Evolutionary conservation across 1,284 basidiomycete species (phyloP), one percentile per base, ranked within the genome.

Genomic region (Pseudozyma tsukubaensis): DNA sequence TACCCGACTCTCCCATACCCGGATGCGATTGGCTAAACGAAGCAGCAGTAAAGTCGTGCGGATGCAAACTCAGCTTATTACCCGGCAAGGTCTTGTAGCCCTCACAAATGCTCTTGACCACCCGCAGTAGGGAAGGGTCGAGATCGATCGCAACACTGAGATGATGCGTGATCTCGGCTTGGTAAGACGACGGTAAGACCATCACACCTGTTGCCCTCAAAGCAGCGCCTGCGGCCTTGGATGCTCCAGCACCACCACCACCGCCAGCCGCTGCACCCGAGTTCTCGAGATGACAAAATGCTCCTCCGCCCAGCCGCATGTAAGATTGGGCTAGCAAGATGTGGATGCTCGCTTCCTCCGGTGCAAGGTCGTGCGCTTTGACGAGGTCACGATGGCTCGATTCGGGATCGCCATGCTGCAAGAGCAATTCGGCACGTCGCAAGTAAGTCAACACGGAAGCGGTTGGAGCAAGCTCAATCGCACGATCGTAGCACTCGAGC

Each of bases 271-370:
- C 16, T 13, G 59, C 43, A 39, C 55, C 54, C 5, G 37, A 47
- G 18, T 59, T 47, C 50, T 79, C 65, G 37, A 71, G 49, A 24
- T 77, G 57, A 19, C 79, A 66, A 58, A 84, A 83, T 13, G 50
- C 50, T 0, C 83, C 83, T 3, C 78, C 79, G 7, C 78, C 81
- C 21, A 80, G 49, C 1, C 79, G 73, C 83, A 84, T 84, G 64
- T 82, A 84, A 19, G 76, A 77, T 60, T 82, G 73, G 9, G 83
- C 83, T 1, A 84, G 62, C 50, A 83, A 59, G 34, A 84, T 53
- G 39, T 84, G 83, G 13, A 83, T 72, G 37, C 73, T 76, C 14
- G 80, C 77, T 49, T 84, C 83, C 21, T 78, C 65, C 4, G 81
- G 80, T 9, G 76, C 78, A 12, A 82, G 43, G 8, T 76, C 77